Evolutionary conservation across 2,329 filamentous ascomycete genomes (phyloP), one percentile per base, ranked within the genome.

Genomic region (Paecilomyces variotii): DNA sequence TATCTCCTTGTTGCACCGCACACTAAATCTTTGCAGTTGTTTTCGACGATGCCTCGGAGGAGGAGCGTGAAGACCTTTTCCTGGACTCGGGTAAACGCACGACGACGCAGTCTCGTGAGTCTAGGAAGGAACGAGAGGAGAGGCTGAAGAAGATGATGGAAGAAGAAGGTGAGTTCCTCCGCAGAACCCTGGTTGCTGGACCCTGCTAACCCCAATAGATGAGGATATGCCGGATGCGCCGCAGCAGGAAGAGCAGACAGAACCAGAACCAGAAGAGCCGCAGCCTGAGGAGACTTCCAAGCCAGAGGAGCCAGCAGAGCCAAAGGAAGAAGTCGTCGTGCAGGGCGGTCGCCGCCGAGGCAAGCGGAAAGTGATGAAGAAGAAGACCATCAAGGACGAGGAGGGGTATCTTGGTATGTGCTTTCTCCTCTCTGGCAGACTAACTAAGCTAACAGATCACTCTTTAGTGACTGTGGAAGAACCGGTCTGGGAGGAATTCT

Each of bases 401-500:
- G 88, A 96, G 63, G 92, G 92, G 4, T 97, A 95, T 72, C 82
- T 97, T 60, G 89, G 90, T 92, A 80, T 73, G 85, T 75, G 54
- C 32, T 25, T 24, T 27, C 11, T 54, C 54, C n/a, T 11, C 12
- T 14, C 39, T 49, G 11, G 34, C 24, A 27, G 54, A 32, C 27
- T 52, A 19, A 59, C 63, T 65, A 53, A 67, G 52, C 19, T 19
- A 45, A 19, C n/a, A 45, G 30, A 14, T n/a, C 30, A 25, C 34
- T 35, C 7, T 10, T 14, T 35, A 94, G 92, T 96, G 32, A 96
- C 91, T 1, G 88, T 87, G 64, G 89, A 95, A 74, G 91, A 96
- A 69, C 76, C 83, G 0, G 87, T 82, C 0, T 97, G 92, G 92
- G 92, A 97, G 72, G 93, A 89, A 0, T 96, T 95, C 76, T 96